Base-by-base conservation (phyloP, 768 basidiomycete genomes). In the Tephrocybe sp. region DNA sequence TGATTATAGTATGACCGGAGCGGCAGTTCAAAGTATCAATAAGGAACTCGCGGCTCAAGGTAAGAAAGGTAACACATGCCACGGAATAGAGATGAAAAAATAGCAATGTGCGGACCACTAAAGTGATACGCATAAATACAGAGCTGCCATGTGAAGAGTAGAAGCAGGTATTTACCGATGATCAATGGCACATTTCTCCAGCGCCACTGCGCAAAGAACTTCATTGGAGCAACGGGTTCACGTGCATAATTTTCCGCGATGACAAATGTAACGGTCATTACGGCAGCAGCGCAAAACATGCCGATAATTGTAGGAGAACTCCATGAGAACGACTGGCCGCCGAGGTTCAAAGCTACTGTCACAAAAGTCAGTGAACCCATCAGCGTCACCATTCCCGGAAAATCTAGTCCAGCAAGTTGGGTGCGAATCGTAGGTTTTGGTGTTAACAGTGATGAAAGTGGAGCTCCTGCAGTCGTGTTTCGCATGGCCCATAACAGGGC, bases 171-270 rank as follows among this genome's bases (percentile, higher is more conserved):
- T 54, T 17, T 33, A 64, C 62, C 45, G 31, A 63, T 58, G 44
- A 62, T 61, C 19, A 65, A 45, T 6, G 62, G 57, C 4, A 64
- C 61, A 41, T 65, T 65, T 17, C 64, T 54, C 64, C 64, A 64
- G 42, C 56, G 57, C 64, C 64, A 65, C 51, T 56, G 39, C 19
- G 51, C 46, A 39, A 64, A 64, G 16, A 61, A 52, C 13, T 49
- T 39, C 34, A 61, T 40, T 8, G 64, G 62, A 2, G 57, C 60
- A 9, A 65, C 48, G 10, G 61, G 64, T 45, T 58, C 44, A 23
- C 38, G 40, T 10, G 61, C 62, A 36, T 54, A 56, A 26, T 58
- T 59, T 42, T 63, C 62, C 12, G 49, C 60, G 10, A 64, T 38
- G 19, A 62, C 49, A 39, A 65, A 64, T 1, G 41, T 48, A 3